Evolutionary conservation across 148 eudicot genomes (phyloP), one percentile per base, ranked within the genome.

Genomic region (Rhododendron mucronatum): DNA sequence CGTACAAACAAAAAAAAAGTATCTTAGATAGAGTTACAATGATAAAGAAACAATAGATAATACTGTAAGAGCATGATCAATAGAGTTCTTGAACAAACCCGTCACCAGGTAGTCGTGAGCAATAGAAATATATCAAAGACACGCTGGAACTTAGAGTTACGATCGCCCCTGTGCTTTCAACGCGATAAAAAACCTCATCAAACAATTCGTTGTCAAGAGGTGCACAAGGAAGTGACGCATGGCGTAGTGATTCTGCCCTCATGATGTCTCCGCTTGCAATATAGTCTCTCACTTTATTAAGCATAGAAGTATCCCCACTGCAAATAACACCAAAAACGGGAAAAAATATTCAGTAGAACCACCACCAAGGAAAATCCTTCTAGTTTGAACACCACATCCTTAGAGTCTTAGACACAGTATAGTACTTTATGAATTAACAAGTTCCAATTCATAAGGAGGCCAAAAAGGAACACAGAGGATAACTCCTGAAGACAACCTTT

Each of bases 81-180:
- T 35, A 82, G 28, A 65, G 21, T 78, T 30, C 45, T 51, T 39
- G 81, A 86, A 86, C 91, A 89, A 92, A 97, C 98, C 95, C 93
- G 37, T 97, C 99, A 51, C 95, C 92, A 61, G 99, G 99, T 39
- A 97, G 93, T 28, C 95, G 89, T 23, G 99, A 93, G 90, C 99
- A 97, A 83, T 95, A 97, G 87, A 91, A 93, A 87, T 95, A 84
- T 76, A 94, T 82, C 85, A 95, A 84, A 51, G 87, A 73, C 48
- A 95, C 95, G 82, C 99, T 93, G 12, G 93, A 93, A 50, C 91
- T 93, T 85, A 95, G 85, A 15, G 91, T 94, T 51, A 97, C 95
- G 2, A 87, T 82, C 14, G 99, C 98, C 74, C 98, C 98, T 1
- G 99, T 95, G 81, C 89, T 90, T 84, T 93, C 92, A 76, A 97